phyloP scores from a whole-genome alignment of 345 rosid species.

The Citrus unshiu region DNA sequence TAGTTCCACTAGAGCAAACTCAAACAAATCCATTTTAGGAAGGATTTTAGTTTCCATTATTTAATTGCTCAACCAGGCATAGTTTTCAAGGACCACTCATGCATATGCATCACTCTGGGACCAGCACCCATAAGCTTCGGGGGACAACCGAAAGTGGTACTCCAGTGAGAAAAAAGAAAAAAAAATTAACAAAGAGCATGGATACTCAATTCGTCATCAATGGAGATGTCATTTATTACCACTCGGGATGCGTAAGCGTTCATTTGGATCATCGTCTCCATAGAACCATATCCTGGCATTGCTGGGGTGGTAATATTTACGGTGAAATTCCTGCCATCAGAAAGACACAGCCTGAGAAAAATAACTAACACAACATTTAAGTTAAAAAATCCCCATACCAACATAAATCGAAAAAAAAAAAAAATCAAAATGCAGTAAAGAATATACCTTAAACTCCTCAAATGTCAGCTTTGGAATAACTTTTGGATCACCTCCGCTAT shows the following conservation, averaged over 20 bases:
- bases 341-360: not conserved
- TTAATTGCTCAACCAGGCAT: no score
- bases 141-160: no score
- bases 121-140: no score
- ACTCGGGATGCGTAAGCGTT: conserved; percentile 75
- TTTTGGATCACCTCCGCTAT: conserved; percentile 97
- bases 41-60: no score
- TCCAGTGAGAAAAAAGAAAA: no score
- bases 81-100: no score
- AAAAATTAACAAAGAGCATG: not conserved
- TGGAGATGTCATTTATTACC: conserved; percentile 40
- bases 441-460: conserved; percentile 77
- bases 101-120: no score
- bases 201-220: conserved; percentile 5
- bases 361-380: not conserved
- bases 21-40: no score
- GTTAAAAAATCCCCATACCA: not conserved
- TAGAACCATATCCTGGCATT: conserved; percentile 97
- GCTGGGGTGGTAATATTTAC: conserved; percentile 90
- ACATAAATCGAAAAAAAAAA: not conserved
- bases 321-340: conserved; percentile 73
- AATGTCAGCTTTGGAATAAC: conserved; percentile 82
- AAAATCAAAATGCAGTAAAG: not conserved
- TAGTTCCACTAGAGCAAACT: no score
- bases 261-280: conserved; percentile 87